Conservation (phyloP, 192 early-diverging fungal species). For the Coemansia sp. region DNA sequence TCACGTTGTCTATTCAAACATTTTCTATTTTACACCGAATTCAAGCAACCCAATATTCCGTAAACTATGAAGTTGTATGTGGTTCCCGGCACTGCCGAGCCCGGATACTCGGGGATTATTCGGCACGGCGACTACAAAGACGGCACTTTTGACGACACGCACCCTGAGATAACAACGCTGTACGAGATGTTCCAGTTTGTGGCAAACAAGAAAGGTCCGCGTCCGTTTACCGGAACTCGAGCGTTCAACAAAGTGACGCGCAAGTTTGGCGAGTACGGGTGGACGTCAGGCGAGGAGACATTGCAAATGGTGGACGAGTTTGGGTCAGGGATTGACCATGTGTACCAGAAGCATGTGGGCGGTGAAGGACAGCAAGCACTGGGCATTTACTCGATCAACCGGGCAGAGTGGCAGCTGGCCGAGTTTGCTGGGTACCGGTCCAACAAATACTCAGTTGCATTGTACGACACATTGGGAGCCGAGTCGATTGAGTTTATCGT, state of each 20-base stretch:
- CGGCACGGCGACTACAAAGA: slow-evolving; percentile 18
- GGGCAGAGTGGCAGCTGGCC: slow-evolving; percentile 72
- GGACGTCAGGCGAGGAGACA: slow-evolving; percentile 63
- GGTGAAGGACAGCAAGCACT: slow-evolving; percentile 41
- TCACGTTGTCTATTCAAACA: not conserved
- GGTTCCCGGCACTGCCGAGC: slow-evolving; percentile 40
- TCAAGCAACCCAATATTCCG: not conserved
- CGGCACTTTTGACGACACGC: slow-evolving; percentile 22
- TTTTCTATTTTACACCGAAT: not conserved
- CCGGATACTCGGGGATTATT: slow-evolving; percentile 47
- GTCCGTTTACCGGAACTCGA: slow-evolving; percentile 63
- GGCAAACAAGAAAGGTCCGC: slow-evolving; percentile 48
- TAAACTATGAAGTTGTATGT: slow-evolving; percentile 27
- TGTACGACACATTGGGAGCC: slow-evolving; percentile 87
- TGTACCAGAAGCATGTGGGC: slow-evolving; percentile 53
- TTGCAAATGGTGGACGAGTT: slow-evolving; percentile 61
- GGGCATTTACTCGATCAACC: slow-evolving; percentile 76
- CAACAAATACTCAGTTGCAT: slow-evolving; percentile 64
- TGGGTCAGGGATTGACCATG: slow-evolving; percentile 66
- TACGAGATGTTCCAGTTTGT: slow-evolving; percentile 42
- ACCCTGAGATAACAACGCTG: slow-evolving; percentile 21
- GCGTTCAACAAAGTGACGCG: slow-evolving; percentile 57
- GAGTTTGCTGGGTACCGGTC: slow-evolving; percentile 69
- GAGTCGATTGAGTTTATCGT: slow-evolving; percentile 81
- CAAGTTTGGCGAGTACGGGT: slow-evolving; percentile 61